Percentiles rank a stretch among this genome's conserved stretches.
These are phyloP conservation scores for Boletus chippewaensis DNA, from an alignment of 1,284 basidiomycete genomes.

Conservation along the genomic window DNA sequence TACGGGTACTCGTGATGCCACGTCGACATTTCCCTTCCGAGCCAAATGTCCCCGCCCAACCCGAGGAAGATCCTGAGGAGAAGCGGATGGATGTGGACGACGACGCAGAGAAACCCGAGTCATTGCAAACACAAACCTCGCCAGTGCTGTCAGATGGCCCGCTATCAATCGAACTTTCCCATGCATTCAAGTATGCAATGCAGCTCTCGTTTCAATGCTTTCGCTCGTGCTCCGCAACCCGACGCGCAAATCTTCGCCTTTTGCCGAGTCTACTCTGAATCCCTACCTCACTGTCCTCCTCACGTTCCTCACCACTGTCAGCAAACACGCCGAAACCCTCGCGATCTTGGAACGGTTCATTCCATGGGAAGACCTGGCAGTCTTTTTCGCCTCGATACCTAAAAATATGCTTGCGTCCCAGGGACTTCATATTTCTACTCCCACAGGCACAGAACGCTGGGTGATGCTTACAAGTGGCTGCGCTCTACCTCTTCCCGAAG, in stretches of 20 bases:
- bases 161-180: too few relatives aligned
- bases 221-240: too few relatives aligned
- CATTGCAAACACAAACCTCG: not conserved
- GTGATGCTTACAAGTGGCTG: conserved; percentile 57
- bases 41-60: conserved; percentile 28
- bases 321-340: conserved; percentile 58
- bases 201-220: too few relatives aligned
- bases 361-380: conserved; percentile 77
- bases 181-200: too few relatives aligned
- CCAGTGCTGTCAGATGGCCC: too few relatives aligned
- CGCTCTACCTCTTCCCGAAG: conserved; percentile 79
- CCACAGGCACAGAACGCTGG: conserved; percentile 39
- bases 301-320: conserved; percentile 79
- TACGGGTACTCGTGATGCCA: conserved; percentile 34
- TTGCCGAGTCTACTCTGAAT: too few relatives aligned
- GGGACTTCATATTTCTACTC: conserved; percentile 30
- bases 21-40: conserved; percentile 35
- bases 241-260: too few relatives aligned
- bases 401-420: conserved; percentile 47
- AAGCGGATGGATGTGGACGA: conserved; percentile 69
- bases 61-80: conserved; percentile 41
- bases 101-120: conserved; percentile 25
- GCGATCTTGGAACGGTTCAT: conserved; percentile 66
- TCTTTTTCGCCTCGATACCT: conserved; percentile 61
- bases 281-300: conserved; percentile 39